Conservation (phyloP, 2,329 filamentous ascomycete species). For the Chaetothyriales sp. region DNA sequence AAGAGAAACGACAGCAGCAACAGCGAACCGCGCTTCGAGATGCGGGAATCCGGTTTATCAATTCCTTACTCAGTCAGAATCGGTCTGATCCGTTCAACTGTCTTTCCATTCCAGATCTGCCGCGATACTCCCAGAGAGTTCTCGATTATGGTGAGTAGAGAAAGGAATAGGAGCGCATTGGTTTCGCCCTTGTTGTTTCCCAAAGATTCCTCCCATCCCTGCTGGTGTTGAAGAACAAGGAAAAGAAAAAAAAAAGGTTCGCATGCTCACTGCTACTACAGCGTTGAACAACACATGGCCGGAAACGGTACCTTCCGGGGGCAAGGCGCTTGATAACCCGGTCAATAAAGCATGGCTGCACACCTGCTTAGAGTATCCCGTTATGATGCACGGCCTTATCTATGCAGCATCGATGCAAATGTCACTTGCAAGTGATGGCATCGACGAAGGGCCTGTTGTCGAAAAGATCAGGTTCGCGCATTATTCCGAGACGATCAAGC, state of each 20-base stretch:
- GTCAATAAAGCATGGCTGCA: conserved; percentile 11
- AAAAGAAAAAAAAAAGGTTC: neutral
- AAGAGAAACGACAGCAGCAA: conserved; percentile 1
- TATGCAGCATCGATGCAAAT: conserved; percentile 12
- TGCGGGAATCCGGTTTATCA: neutral
- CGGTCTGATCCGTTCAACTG: conserved; percentile 10
- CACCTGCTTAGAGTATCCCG: conserved; percentile 9
- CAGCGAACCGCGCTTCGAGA: neutral
- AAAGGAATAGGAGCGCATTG: neutral
- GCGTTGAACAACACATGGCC: conserved; percentile 10
- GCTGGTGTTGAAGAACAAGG: no score
- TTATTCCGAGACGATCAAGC: conserved; percentile 10
- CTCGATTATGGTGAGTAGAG: neutral
- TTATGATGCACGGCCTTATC: conserved; percentile 11
- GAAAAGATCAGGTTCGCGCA: conserved; percentile 6
- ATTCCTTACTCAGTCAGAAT: conserved; percentile 4
- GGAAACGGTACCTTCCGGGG: conserved; percentile 6
- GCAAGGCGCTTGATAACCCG: conserved; percentile 4
- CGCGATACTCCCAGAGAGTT: neutral
- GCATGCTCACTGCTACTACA: neutral
- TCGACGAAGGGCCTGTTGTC: conserved; percentile 6
- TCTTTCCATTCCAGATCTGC: neutral
- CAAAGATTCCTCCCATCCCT: no score
- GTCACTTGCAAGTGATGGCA: conserved; percentile 4
- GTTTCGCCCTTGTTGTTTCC: neutral